Evolutionary conservation across 176 grass and related monocot species (phyloP).

Genomic region (Triticum monococcum): DNA sequence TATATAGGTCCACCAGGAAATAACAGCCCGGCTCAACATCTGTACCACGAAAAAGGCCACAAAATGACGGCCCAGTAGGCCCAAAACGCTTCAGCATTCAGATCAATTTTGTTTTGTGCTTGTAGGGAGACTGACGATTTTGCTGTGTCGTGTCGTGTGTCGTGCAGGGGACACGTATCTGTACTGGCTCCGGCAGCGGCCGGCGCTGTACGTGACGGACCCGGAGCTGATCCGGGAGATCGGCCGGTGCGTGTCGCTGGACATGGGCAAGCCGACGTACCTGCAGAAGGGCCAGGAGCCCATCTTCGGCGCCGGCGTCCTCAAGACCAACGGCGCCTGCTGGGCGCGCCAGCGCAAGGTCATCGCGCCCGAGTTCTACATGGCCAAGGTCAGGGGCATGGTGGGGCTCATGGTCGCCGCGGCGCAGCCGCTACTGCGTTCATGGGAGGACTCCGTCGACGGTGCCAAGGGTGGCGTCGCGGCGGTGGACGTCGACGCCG

Average conservation of each 20-base stretch:
- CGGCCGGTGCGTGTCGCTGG: slow-evolving; percentile 67
- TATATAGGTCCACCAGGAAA: background rate
- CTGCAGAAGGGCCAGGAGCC: slow-evolving; percentile 86
- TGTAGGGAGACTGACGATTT: background rate
- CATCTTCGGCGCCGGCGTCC: slow-evolving; percentile 74
- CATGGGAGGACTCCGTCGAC: slow-evolving; percentile 47
- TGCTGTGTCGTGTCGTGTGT: background rate
- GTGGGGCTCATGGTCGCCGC: slow-evolving; percentile 56
- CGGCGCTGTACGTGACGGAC: slow-evolving; percentile 80
- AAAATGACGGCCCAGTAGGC: background rate
- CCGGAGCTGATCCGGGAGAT: slow-evolving; percentile 81
- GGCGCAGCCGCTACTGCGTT: slow-evolving; percentile 42
- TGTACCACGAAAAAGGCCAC: background rate
- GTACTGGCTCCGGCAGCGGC: slow-evolving; percentile 68
- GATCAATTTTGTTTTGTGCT: background rate
- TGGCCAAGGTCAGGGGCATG: slow-evolving; percentile 72
- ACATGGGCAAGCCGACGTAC: slow-evolving; percentile 82
- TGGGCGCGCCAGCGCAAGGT: slow-evolving; percentile 80
- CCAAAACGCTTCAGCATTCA: background rate
- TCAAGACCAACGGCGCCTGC: slow-evolving; percentile 65
- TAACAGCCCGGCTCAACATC: background rate
- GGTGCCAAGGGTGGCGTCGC: slow-evolving; percentile 21
- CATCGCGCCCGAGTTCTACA: slow-evolving; percentile 87
- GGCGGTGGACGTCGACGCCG: slow-evolving; percentile 54
- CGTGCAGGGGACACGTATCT: slow-evolving; percentile 62